phyloP scores from a whole-genome alignment of 2,329 filamentous ascomycete species.

The Thielaviopsis musarum region DNA sequence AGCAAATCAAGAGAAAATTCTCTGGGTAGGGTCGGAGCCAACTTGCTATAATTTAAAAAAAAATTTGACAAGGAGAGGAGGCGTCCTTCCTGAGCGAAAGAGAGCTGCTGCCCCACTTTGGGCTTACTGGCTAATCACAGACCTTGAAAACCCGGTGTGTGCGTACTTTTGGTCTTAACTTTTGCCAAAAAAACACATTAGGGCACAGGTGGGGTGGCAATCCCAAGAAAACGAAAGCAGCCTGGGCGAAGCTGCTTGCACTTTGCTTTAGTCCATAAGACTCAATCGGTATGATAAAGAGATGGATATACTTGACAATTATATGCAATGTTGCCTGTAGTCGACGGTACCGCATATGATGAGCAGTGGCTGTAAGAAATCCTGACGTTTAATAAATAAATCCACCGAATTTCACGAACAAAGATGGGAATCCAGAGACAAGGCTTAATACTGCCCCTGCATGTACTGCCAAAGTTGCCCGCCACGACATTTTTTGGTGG shows the following conservation, averaged over 20 bases:
- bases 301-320: neutral
- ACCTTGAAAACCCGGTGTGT: constrained; percentile 6
- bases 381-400: neutral
- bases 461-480: neutral
- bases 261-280: neutral
- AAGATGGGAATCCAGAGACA: neutral
- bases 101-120: constrained; percentile 5
- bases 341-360: neutral
- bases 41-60: neutral
- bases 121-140: constrained; percentile 7
- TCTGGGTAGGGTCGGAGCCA: constrained; percentile 1
- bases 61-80: constrained; percentile 1
- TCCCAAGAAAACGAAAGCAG: neutral
- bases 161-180: constrained; percentile 10
- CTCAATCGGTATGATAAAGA: neutral
- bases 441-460: neutral
- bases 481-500: neutral
- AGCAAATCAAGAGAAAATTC: constrained; percentile 7
- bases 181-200: constrained; percentile 7
- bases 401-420: neutral
- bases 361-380: neutral
- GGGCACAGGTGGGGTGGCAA: constrained; percentile 12
- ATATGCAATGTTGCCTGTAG: neutral
- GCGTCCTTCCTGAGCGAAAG: neutral
- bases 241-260: neutral